A percentile compares a stretch with the other conserved stretches of the same genome.
These are phyloP conservation scores for Phascolomyces articulosus DNA, from an alignment of 371 early-diverging fungal genomes.

Conservation along the genomic window DNA sequence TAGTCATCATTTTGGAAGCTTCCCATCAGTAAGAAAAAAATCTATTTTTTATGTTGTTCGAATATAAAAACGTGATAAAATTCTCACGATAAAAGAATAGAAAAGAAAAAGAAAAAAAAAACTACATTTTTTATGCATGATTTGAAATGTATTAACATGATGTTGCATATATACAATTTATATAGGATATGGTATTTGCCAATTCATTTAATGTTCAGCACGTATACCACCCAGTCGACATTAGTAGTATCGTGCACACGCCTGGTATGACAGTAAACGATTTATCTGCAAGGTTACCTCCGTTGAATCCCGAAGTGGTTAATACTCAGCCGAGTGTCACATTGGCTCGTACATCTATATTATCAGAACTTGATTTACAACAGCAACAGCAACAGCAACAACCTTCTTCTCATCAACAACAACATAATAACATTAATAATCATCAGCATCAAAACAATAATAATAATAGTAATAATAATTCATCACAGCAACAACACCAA, in stretches of 20 bases:
- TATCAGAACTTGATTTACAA: neutral
- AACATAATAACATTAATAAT: too few species aligned
- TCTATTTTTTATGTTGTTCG: too few species aligned
- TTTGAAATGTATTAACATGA: too few species aligned
- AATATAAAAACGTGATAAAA: too few species aligned
- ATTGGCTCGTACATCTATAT: neutral
- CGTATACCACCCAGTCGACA: slow-evolving; percentile 9
- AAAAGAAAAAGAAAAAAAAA: neutral
- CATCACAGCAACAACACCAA: slow-evolving; percentile 6
- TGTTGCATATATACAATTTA: neutral
- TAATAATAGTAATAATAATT: too few species aligned
- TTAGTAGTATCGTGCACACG: neutral
- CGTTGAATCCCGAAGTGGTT: slow-evolving; percentile 5
- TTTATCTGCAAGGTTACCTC: slow-evolving; percentile 1
- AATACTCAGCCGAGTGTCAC: slow-evolving; percentile 5
- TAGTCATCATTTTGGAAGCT: slow-evolving; percentile 8
- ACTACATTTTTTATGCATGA: too few species aligned
- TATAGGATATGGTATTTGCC: slow-evolving; percentile 2
- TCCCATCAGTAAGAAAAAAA: neutral
- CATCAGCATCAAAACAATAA: too few species aligned
- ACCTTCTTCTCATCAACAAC: neutral
- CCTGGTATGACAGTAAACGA: slow-evolving; percentile 2
- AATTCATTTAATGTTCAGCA: slow-evolving; percentile 2
- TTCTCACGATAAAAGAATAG: neutral
- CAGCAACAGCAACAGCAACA: neutral